These are phyloP conservation scores for Scutellaria baicalensis DNA, from an alignment of 257 asterid genomes.

Conservation along the genomic window DNA sequence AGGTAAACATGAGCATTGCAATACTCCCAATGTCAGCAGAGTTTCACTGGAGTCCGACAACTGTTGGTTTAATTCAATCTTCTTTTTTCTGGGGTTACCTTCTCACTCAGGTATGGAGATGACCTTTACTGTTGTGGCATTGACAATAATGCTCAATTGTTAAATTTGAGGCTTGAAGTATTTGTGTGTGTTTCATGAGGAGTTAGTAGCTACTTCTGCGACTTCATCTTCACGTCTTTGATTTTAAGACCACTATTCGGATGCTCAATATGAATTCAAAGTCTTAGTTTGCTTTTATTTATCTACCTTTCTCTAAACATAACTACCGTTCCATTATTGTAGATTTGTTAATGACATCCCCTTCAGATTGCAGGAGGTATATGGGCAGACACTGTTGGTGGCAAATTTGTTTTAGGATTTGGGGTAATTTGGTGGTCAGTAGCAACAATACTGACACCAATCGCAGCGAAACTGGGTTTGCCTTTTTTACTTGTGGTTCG, in stretches of 20 bases:
- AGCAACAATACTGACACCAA: slow-evolving; percentile 74
- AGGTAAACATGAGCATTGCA: slow-evolving; percentile 97
- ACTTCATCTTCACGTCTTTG: not conserved
- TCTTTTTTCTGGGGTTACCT: slow-evolving; percentile 96
- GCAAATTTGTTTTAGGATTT: slow-evolving; percentile 76
- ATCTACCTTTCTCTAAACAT: not conserved
- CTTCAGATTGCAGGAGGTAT: slow-evolving; percentile 89
- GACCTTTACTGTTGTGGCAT: not conserved
- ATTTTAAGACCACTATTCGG: not conserved
- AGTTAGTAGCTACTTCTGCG: not conserved
- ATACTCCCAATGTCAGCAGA: slow-evolving; percentile 93
- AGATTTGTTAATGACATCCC: slow-evolving; percentile 12
- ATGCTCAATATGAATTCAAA: not conserved
- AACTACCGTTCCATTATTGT: not conserved
- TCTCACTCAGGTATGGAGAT: slow-evolving; percentile 68
- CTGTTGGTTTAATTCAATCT: slow-evolving; percentile 88
- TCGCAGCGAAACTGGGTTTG: slow-evolving; percentile 79
- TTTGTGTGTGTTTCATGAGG: not conserved
- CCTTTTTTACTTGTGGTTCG: slow-evolving; percentile 83
- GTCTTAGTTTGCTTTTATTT: not conserved
- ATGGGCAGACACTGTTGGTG: slow-evolving; percentile 96
- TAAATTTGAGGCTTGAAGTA: not conserved
- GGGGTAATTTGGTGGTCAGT: slow-evolving; percentile 98
- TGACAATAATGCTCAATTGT: not conserved
- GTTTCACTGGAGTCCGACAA: slow-evolving; percentile 68